phyloP scores from a whole-genome alignment of 2,329 filamentous ascomycete species.

The Alternaria burnsii region DNA sequence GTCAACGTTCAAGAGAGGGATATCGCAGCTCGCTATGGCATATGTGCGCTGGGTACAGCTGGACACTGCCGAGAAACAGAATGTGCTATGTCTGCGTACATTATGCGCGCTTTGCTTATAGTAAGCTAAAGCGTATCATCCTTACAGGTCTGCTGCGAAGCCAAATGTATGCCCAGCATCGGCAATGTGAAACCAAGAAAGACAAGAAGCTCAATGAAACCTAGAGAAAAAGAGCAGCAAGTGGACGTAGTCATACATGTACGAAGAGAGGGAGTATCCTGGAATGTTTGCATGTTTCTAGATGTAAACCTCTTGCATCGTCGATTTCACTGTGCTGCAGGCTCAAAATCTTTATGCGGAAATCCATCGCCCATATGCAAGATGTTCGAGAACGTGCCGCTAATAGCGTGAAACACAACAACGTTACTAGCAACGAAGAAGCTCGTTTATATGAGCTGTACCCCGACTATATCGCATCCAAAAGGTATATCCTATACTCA shows the following conservation, averaged over 20 bases:
- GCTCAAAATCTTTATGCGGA: not conserved
- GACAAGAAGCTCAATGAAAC: not conserved
- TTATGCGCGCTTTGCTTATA: conserved; percentile 3
- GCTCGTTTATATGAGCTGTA: not conserved
- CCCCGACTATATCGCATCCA: not conserved
- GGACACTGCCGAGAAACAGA: not conserved
- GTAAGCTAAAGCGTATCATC: not conserved
- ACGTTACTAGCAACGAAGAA: not conserved
- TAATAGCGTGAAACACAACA: not conserved
- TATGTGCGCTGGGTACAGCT: not conserved
- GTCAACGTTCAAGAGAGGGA: not conserved
- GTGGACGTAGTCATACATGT: not conserved
- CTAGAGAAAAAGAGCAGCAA: not conserved
- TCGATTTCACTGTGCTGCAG: not conserved
- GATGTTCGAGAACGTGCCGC: not conserved
- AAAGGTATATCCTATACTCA: not conserved
- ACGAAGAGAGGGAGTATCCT: not conserved
- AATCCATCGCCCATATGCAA: not conserved
- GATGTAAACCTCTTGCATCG: not conserved
- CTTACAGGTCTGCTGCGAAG: not conserved
- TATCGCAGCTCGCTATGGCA: not conserved
- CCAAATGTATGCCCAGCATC: conserved; percentile 1
- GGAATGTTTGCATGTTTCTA: not conserved
- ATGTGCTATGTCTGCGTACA: not conserved
- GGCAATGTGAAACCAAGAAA: not conserved